A percentile compares a stretch with the other conserved stretches of the same genome.
phyloP scores from a whole-genome alignment of 352 stramenopile genomes.

The Globisporangium mamillatum region DNA sequence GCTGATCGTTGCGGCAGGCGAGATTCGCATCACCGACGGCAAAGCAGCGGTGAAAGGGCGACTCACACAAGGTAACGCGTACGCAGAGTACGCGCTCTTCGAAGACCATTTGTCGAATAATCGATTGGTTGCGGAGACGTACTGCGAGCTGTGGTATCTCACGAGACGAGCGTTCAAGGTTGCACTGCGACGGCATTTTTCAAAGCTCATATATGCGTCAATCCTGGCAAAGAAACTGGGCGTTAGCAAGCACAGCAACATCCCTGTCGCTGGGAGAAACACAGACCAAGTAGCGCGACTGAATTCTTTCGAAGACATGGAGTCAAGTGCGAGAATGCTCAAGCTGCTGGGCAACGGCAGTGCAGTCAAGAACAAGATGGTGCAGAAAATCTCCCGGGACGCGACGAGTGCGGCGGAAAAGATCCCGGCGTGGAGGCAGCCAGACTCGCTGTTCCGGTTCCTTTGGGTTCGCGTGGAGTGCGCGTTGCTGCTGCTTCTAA shows the following conservation, averaged over 20 bases:
- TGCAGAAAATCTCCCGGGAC: constrained; percentile 18
- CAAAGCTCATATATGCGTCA: constrained; percentile 47
- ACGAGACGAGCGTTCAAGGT: constrained; percentile 33
- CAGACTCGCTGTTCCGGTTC: constrained; percentile 27
- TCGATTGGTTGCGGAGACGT: constrained; percentile 35
- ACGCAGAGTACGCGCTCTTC: constrained; percentile 51
- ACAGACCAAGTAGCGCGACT: constrained; percentile 1
- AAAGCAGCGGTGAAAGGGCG: constrained; percentile 15
- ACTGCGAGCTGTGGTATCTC: constrained; percentile 51
- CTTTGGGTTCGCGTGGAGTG: constrained; percentile 30
- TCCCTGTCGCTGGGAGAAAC: background rate
- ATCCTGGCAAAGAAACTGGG: constrained; percentile 34
- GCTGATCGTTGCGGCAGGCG: constrained; percentile 45
- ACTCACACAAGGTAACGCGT: constrained; percentile 33
- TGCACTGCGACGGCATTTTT: constrained; percentile 51
- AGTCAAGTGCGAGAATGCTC: constrained; percentile 25
- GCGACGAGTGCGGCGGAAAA: background rate
- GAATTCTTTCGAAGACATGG: constrained; percentile 41
- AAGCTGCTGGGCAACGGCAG: constrained; percentile 36
- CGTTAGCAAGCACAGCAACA: background rate
- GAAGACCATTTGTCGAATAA: constrained; percentile 33
- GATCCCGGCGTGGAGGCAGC: constrained; percentile 25
- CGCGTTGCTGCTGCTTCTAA: constrained; percentile 30
- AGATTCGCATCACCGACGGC: constrained; percentile 35
- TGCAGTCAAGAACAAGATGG: constrained; percentile 27